phyloP scores from a whole-genome alignment of 345 rosid genomes.

The Hevea brasiliensis region DNA sequence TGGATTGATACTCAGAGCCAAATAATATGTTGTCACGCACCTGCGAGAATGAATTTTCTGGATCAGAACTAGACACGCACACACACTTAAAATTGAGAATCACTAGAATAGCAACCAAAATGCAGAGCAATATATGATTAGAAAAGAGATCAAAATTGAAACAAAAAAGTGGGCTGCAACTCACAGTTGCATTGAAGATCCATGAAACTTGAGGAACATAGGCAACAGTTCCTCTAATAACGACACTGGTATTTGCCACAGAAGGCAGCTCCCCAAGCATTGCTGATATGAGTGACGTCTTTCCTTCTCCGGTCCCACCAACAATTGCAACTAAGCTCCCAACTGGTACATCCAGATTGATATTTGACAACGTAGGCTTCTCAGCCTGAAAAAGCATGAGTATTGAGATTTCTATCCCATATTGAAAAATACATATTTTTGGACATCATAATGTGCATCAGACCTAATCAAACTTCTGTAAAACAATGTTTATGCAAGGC shows the following conservation, averaged over 20 bases:
- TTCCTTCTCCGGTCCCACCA: slow-evolving; percentile 99
- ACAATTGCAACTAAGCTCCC: slow-evolving; percentile 96
- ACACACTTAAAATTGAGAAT: background rate
- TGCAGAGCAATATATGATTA: background rate
- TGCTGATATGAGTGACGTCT: slow-evolving; percentile 91
- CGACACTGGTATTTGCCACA: slow-evolving; percentile 51
- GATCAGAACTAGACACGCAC: background rate
- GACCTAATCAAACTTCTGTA: background rate
- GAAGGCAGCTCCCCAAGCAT: slow-evolving; percentile 99
- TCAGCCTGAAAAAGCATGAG: slow-evolving; percentile 53
- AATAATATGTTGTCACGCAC: slow-evolving; percentile 92
- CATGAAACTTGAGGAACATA: slow-evolving; percentile 99
- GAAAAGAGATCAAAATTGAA: background rate
- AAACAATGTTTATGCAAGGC: background rate
- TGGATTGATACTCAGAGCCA: slow-evolving; percentile 70
- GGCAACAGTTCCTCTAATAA: slow-evolving; percentile 77
- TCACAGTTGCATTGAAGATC: slow-evolving; percentile 98
- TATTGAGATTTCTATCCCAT: background rate
- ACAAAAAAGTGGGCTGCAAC: slow-evolving; percentile 24
- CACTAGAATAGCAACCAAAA: background rate
- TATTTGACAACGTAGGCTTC: slow-evolving; percentile 77
- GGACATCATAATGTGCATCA: background rate
- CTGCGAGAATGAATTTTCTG: slow-evolving; percentile 35
- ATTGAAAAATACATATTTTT: background rate
- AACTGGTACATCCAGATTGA: slow-evolving; percentile 78